Evolutionary conservation across 2,329 filamentous ascomycete genomes (phyloP).

Genomic region (Arthrocladium fulminans): DNA sequence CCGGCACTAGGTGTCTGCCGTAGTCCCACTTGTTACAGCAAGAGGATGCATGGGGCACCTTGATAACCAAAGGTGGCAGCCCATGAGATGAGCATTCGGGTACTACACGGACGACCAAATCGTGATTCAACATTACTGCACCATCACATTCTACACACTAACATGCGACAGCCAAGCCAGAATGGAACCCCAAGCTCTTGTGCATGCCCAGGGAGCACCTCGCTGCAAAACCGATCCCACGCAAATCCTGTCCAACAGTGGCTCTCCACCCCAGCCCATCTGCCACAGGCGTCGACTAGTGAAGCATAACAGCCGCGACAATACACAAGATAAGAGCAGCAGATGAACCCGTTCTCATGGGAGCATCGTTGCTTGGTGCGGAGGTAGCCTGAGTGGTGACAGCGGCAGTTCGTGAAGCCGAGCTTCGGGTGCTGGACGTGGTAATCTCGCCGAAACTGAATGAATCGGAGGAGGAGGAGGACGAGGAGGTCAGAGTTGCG

Average conservation of each 20-base stretch:
- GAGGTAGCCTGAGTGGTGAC: conserved; percentile 12
- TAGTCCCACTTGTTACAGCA: no score
- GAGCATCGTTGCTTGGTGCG: conserved; percentile 18
- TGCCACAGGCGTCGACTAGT: neutral
- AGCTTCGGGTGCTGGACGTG: conserved; percentile 4
- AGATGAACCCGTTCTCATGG: conserved; percentile 25
- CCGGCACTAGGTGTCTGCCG: no score
- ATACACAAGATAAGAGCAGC: conserved; percentile 27
- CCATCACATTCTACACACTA: no score
- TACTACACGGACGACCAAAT: no score
- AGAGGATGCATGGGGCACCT: no score
- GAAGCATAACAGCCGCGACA: conserved; percentile 28
- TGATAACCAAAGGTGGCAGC: no score
- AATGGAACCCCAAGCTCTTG: no score
- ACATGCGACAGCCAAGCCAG: no score
- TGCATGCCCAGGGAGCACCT: no score
- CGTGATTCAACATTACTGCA: no score
- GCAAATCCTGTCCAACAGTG: conserved; percentile 6
- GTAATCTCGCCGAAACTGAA: conserved; percentile 12
- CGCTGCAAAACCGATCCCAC: neutral
- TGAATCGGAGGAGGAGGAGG: conserved; percentile 15
- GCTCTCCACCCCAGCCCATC: neutral
- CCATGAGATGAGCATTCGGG: no score
- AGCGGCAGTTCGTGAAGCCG: conserved; percentile 15
- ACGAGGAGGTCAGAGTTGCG: conserved; percentile 16